Evolutionary conservation across 1,284 basidiomycete species (phyloP).

Genomic region (Heterobasidion annosum): DNA sequence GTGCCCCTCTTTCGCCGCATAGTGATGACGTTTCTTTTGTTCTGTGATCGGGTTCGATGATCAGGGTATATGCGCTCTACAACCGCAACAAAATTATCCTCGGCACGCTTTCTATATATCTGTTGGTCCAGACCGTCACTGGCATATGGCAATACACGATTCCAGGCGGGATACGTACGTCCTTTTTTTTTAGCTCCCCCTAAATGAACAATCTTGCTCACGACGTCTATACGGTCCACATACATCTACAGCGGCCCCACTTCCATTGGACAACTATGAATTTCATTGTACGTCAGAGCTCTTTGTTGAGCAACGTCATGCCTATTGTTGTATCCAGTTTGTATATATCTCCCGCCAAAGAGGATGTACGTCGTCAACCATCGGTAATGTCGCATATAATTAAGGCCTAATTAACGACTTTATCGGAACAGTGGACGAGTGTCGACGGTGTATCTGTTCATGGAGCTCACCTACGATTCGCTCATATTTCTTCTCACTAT

Average conservation of each 20-base stretch:
- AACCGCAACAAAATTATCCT: constrained; percentile 11
- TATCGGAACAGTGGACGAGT: constrained; percentile 6
- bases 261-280: constrained; percentile 11
- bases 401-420: not conserved
- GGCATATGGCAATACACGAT: constrained; percentile 12
- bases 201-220: not conserved
- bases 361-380: constrained; percentile 4
- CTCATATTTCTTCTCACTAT: constrained; percentile 12
- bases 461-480: constrained; percentile 11
- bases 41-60: no score
- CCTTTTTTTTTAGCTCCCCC: not conserved
- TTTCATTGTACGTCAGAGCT: constrained; percentile 9
- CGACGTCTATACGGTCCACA: not conserved
- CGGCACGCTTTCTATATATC: constrained; percentile 1
- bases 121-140: constrained; percentile 6
- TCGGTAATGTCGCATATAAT: no score
- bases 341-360: constrained; percentile 11
- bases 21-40: no score
- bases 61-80: constrained; percentile 12
- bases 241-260: constrained; percentile 7
- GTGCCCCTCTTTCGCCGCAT: no score
- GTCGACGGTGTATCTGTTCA: constrained; percentile 11
- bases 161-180: constrained; percentile 6
- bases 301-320: not conserved
- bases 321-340: constrained; percentile 4